Base-by-base conservation (phyloP, 108 stramenopile species). In the Mayamaea pseudoterrestris region DNA sequence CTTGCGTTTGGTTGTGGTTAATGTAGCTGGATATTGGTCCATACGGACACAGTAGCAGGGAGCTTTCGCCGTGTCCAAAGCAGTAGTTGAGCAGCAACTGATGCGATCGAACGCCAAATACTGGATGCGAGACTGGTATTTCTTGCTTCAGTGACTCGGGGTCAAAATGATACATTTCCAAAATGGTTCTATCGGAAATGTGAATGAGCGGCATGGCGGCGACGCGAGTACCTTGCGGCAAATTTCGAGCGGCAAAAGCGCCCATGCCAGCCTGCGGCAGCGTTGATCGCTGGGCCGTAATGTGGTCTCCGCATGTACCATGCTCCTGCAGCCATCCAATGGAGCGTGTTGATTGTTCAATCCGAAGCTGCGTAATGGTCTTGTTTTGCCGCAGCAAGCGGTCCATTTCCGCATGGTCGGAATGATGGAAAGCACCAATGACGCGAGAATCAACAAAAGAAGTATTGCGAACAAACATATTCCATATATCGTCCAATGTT, bases 1-100 rank as follows among this genome's bases (percentile, higher is more conserved):
- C 66, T 17, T 45, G 22, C 16, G 35, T 51, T 23, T 56, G 34
- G 42, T 57, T 65, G 44, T 78, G 76, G 42, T 78, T 78, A 34
- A 77, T 61, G 22, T 51, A 56, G 13, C 41, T 53, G 17, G 37
- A 34, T 41, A 54, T 42, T 3, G 66, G 51, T 35, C 77, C 76
- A 43, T 66, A 69, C 8, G 85, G 80, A 42, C 63, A 89, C 7
- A 89, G 61, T 9, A 83, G 52, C 27, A 80, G 37, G 9, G 69
- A 60, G 18, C 69, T 74, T 16, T 89, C 49, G 9, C 57, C 60
- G 52, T 83, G 79, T 11, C 77, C 81, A 37, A 66, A 71, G 34
- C 79, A 74, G 43, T 79, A 79, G 44, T 79, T 79, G 16, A 68
- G 25, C 1, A 74, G 37, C 1, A 74, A 49, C 8, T 68, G 66